Conservation (phyloP, 371 early-diverging fungal genomes). For the Zychaea mexicana region DNA sequence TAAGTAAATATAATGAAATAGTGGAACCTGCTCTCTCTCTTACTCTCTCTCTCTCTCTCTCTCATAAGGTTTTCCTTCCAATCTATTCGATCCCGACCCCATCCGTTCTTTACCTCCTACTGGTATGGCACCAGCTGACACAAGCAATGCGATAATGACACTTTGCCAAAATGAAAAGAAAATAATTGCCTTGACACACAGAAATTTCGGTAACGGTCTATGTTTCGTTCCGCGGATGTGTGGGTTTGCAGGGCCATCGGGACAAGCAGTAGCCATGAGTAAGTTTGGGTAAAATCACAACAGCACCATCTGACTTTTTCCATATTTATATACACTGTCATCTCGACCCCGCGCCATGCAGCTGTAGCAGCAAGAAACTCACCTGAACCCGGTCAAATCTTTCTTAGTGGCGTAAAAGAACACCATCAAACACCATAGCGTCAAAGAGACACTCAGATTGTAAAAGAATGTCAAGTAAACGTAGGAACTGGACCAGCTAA, state of each 20-base stretch:
- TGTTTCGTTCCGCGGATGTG: too few relatives aligned
- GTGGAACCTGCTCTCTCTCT: too few relatives aligned
- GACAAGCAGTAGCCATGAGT: too few relatives aligned
- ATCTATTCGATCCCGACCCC: not conserved
- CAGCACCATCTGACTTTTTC: too few relatives aligned
- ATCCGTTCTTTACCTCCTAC: constrained; percentile 58
- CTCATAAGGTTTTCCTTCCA: too few relatives aligned
- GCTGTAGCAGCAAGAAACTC: too few relatives aligned
- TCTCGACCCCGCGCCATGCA: too few relatives aligned
- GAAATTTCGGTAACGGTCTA: constrained; percentile 91
- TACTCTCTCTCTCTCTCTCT: too few relatives aligned
- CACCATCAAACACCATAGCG: constrained; percentile 86
- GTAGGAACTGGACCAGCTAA: constrained; percentile 73
- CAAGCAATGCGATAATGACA: constrained; percentile 82
- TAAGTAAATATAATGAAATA: not conserved
- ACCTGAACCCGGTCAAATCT: constrained; percentile 82
- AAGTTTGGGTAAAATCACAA: too few relatives aligned
- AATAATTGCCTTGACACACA: constrained; percentile 93
- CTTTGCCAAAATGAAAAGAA: constrained; percentile 98
- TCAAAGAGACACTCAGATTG: constrained; percentile 83
- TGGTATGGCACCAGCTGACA: constrained; percentile 72
- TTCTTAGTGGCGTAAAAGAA: constrained; percentile 86
- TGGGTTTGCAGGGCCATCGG: too few relatives aligned
- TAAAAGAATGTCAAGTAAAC: constrained; percentile 84
- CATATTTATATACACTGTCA: too few relatives aligned